A percentile compares a stretch with the other conserved stretches of the same genome.
Evolutionary conservation across 345 rosid species (phyloP).

Genomic region (Fremontodendron californicum): DNA sequence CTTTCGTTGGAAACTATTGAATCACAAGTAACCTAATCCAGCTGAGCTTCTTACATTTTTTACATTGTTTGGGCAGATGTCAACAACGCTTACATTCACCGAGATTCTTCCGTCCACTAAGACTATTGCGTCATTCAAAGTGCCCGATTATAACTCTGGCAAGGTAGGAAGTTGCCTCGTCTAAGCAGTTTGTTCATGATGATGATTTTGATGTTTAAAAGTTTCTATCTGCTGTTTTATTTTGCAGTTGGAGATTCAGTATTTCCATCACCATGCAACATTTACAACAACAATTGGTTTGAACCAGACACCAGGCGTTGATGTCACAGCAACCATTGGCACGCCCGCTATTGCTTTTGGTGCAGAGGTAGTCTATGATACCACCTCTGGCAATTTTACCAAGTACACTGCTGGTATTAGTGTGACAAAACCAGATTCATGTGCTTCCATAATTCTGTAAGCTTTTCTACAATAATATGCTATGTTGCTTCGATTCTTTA

Average conservation of each 20-base stretch:
- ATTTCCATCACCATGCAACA: conserved; percentile 79
- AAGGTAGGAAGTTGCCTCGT: conserved; percentile 45
- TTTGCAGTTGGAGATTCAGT: conserved; percentile 79
- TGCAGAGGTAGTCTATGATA: too few relatives aligned
- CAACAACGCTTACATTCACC: too few relatives aligned
- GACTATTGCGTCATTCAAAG: conserved; percentile 67
- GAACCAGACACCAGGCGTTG: conserved; percentile 72
- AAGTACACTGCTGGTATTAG: too few relatives aligned
- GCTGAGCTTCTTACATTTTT: conserved; percentile 1
- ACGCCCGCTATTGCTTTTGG: too few relatives aligned
- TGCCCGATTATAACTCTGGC: conserved; percentile 72
- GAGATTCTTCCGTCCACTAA: conserved; percentile 83
- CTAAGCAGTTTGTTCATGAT: neutral
- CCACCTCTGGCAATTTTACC: too few relatives aligned
- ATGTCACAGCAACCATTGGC: too few relatives aligned
- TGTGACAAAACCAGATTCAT: conserved; percentile 72
- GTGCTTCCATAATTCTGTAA: conserved; percentile 73
- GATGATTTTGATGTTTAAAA: neutral
- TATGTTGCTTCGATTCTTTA: too few relatives aligned
- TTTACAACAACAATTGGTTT: conserved; percentile 56
- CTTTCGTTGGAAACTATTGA: neutral
- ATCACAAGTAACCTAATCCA: neutral
- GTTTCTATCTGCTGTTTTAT: neutral
- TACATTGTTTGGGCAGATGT: conserved; percentile 41
- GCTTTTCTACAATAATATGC: conserved; percentile 22